Evolutionary conservation across 2,329 filamentous ascomycete species (phyloP).

Genomic region (Botrytis squamosa): DNA sequence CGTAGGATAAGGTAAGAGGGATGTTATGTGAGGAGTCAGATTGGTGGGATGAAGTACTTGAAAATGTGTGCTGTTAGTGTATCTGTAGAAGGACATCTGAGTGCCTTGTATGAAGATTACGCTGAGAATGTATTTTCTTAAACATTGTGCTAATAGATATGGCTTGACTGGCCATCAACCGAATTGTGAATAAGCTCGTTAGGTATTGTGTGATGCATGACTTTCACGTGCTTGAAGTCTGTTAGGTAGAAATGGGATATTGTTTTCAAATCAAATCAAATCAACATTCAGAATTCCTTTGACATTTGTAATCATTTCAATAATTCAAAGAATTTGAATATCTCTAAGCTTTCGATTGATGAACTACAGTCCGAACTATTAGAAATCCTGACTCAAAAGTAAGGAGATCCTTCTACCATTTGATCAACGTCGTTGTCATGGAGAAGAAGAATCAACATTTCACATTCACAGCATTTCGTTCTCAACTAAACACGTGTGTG

Average conservation of each 20-base stretch:
- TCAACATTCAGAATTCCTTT: background rate
- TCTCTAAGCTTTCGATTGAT: background rate
- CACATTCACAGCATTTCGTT: background rate
- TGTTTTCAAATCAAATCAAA: background rate
- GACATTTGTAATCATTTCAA: background rate
- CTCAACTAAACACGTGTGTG: background rate
- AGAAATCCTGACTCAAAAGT: background rate
- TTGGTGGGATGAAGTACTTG: background rate
- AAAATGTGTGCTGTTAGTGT: background rate
- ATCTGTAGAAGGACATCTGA: background rate
- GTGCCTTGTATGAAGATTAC: background rate
- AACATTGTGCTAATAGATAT: background rate
- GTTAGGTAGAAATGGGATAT: background rate
- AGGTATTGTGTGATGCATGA: background rate
- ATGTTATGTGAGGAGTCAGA: background rate
- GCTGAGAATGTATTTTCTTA: background rate
- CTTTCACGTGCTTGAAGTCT: background rate
- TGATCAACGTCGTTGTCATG: no score
- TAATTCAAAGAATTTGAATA: accelerated
- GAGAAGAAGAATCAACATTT: background rate
- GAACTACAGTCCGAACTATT: background rate
- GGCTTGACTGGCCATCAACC: background rate
- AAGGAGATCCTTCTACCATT: background rate
- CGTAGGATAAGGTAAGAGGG: background rate
- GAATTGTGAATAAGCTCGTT: background rate